Percentiles rank a stretch among this genome's conserved stretches.
Evolutionary conservation across 192 early-diverging fungal genomes (phyloP).

Genomic region (Diversispora epigaea): DNA sequence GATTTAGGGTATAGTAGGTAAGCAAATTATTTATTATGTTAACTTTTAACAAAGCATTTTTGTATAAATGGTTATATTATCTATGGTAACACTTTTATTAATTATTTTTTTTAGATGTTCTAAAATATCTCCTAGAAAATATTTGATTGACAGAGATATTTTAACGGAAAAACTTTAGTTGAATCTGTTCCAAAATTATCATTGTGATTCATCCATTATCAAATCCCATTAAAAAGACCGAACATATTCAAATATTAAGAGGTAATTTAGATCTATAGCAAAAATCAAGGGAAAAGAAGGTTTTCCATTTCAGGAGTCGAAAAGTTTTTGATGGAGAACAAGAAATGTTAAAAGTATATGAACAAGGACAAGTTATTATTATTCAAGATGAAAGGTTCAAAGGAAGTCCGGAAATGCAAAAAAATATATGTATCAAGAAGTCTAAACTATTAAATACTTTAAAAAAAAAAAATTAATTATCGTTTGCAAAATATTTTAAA

Average conservation of each 20-base stretch:
- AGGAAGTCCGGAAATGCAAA: slow-evolving; percentile 99
- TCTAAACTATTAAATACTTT: too few species aligned
- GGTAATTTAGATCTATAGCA: slow-evolving; percentile 94
- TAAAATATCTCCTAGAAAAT: slow-evolving; percentile 90
- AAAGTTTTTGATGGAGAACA: slow-evolving; percentile 92
- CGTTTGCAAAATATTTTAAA: too few species aligned
- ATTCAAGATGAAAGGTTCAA: slow-evolving; percentile 98
- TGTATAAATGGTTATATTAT: too few species aligned
- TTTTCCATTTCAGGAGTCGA: slow-evolving; percentile 74
- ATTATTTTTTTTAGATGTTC: slow-evolving; percentile 52
- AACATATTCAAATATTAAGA: slow-evolving; percentile 92
- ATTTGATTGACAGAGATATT: slow-evolving; percentile 80
- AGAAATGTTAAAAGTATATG: slow-evolving; percentile 86
- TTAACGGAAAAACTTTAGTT: slow-evolving; percentile 96
- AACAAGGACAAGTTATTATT: slow-evolving; percentile 86
- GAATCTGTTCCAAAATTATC: slow-evolving; percentile 70
- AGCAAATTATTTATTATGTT: too few species aligned
- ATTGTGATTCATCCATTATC: slow-evolving; percentile 76
- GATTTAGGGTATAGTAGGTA: slow-evolving; percentile 86
- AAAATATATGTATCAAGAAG: too few species aligned
- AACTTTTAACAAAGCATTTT: too few species aligned
- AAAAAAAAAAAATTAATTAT: too few species aligned
- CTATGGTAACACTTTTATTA: neutral
- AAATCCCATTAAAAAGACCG: slow-evolving; percentile 89
- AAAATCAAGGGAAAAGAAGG: slow-evolving; percentile 99